A percentile compares a stretch with the other conserved stretches of the same genome.
Conservation (phyloP, 116 monocot genomes). For the Cymodocea nodosa region DNA sequence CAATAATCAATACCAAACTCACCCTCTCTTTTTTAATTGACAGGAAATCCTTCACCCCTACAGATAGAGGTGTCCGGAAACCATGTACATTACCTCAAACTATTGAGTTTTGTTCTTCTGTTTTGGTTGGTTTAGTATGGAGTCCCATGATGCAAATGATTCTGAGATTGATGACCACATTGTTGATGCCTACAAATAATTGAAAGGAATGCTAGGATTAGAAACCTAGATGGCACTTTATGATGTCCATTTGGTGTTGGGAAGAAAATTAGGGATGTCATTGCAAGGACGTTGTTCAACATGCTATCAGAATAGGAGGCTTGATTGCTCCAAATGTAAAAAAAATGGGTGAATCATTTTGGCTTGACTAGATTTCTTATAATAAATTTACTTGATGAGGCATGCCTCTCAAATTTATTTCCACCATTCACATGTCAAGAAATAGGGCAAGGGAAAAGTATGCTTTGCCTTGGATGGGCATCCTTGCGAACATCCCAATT, state of each 20-base stretch:
- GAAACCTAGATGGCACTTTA: constrained; percentile 15
- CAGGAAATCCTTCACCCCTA: no score
- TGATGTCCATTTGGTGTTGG: constrained; percentile 43
- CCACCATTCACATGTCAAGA: not conserved
- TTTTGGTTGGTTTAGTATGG: constrained; percentile 2
- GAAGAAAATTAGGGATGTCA: constrained; percentile 31
- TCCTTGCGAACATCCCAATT: constrained; percentile 22
- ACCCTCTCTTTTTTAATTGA: no score
- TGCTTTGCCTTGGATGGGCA: constrained; percentile 55
- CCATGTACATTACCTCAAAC: no score
- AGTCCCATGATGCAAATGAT: constrained; percentile 8
- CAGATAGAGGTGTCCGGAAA: no score
- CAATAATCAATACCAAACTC: no score
- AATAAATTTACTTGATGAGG: constrained; percentile 9
- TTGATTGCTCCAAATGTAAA: constrained; percentile 12
- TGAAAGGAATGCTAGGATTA: constrained; percentile 11
- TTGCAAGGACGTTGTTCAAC: constrained; percentile 61
- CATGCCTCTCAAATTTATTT: constrained; percentile 2
- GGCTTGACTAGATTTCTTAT: constrained; percentile 34
- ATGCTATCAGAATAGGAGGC: constrained; percentile 45
- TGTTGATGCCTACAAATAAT: constrained; percentile 8
- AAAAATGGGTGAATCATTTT: constrained; percentile 27
- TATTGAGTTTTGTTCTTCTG: not conserved
- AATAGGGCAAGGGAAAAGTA: constrained; percentile 22
- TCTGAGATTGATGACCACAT: constrained; percentile 25